Conservation (phyloP, 2,329 filamentous ascomycete species). For the Fusarium concolor region DNA sequence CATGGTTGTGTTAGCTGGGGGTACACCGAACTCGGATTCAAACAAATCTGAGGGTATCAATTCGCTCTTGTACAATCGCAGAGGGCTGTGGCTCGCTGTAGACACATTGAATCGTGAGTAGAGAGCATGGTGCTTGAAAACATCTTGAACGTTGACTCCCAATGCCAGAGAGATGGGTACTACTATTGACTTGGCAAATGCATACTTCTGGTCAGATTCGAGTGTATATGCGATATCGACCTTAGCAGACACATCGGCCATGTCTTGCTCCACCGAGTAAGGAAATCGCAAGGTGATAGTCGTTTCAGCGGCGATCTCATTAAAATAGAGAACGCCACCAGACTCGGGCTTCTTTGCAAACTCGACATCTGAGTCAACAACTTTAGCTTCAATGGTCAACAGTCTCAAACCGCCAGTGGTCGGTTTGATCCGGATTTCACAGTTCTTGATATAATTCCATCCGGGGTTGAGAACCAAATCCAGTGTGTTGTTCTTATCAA, state of each 20-base stretch:
- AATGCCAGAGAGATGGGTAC: constrained; percentile 82
- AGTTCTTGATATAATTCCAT: constrained; percentile 74
- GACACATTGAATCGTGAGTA: constrained; percentile 94
- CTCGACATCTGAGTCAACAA: constrained; percentile 57
- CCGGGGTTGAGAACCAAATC: constrained; percentile 80
- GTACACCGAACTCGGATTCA: constrained; percentile 69
- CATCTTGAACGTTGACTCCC: constrained; percentile 95
- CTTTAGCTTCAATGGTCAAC: constrained; percentile 68
- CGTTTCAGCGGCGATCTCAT: constrained; percentile 57
- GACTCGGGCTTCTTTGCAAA: constrained; percentile 64
- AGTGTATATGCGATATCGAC: constrained; percentile 83
- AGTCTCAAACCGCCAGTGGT: constrained; percentile 75
- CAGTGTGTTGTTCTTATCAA: constrained; percentile 82
- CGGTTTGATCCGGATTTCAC: constrained; percentile 71
- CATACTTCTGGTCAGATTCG: constrained; percentile 62
- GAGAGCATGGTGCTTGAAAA: constrained; percentile 85
- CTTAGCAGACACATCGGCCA: constrained; percentile 76
- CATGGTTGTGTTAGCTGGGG: constrained; percentile 65
- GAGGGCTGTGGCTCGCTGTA: constrained; percentile 78
- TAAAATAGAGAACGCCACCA: constrained; percentile 66
- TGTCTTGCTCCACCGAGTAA: constrained; percentile 84
- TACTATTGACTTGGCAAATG: constrained; percentile 62
- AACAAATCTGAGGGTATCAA: constrained; percentile 78
- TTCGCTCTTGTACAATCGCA: constrained; percentile 77
- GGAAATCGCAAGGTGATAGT: constrained; percentile 74